Percentiles rank a stretch among this genome's conserved stretches.
Conservation (phyloP, 148 eudicot species). For the Rhododendron mucronatum region DNA sequence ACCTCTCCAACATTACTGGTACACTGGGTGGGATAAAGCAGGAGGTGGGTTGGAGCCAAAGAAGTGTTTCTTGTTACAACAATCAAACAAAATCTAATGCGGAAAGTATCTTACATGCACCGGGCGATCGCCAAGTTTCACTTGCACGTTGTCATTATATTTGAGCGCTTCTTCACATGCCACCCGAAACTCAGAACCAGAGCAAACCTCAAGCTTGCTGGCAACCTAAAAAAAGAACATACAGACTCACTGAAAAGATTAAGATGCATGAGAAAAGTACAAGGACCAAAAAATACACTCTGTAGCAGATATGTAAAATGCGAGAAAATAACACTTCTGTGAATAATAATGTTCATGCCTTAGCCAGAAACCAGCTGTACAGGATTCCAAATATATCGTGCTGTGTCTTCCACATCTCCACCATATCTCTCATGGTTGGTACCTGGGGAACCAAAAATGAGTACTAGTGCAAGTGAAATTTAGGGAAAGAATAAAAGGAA, state of each 20-base stretch:
- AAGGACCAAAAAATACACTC: not conserved
- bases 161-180: constrained; percentile 94
- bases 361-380: constrained; percentile 98
- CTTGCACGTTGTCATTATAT: constrained; percentile 58
- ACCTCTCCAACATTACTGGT: not conserved
- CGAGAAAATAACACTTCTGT: too few relatives aligned
- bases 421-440: constrained; percentile 80
- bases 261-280: not conserved
- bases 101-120: constrained; percentile 55
- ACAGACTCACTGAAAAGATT: not conserved
- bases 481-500: too few relatives aligned
- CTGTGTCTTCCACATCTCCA: constrained; percentile 86
- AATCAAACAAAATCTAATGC: not conserved
- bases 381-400: constrained; percentile 79
- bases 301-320: too few relatives aligned
- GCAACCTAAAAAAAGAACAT: constrained; percentile 48
- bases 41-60: not conserved
- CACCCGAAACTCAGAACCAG: constrained; percentile 95
- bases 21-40: not conserved
- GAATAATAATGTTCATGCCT: constrained; percentile 43
- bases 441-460: constrained; percentile 38
- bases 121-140: constrained; percentile 96
- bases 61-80: not conserved
- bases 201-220: constrained; percentile 81
- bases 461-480: not conserved